Base-by-base conservation (phyloP, 345 rosid species). In the Camelina sativa region DNA sequence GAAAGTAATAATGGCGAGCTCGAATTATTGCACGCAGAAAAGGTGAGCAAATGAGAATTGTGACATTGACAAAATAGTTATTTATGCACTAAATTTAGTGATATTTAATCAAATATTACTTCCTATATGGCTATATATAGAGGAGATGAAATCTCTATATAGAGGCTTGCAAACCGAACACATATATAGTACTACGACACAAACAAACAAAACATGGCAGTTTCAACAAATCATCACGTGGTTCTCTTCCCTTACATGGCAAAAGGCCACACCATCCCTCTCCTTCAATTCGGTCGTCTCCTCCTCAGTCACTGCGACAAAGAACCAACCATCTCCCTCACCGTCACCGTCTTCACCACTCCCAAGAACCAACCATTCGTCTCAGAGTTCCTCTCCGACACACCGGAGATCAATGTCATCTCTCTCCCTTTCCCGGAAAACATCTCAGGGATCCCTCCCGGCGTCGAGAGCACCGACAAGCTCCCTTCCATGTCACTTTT, bases 221-320 rank as follows among this genome's bases (percentile, higher is more conserved):
- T 35, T 12, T 65, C 65, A 23, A 25, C 76, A 37, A 25, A 69
- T 4, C 50, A 23, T 50, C 93, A 93, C 58, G 87, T 80, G 17
- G 73, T 85, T 61, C 69, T 93, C 58, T 86, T 86, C 79, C 96
- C 98, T 13, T 93, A 86, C 88, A 85, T 89, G 95, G 82, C 95
- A 5, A 88, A 90, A 78, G 91, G 98, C 46, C 97, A 90, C 76
- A 85, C 81, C 20, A 87, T 90, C 22, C 96, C 98, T 34, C 74
- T 90, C 74, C 87, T 93, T 74, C 84, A 77, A 67, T 65, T 93
- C 0, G 88, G 86, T 23, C 88, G 80, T 68, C 86, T 80, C 75
- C 87, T 93, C 69, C 89, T 87, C 82, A 80, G 69, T 67, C 89
- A 76, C 47, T 15, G 30, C 30, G 25, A 28, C 40, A 15, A 44